Conservation (phyloP, 2,329 filamentous ascomycete genomes). For the Penicillium glabrum region DNA sequence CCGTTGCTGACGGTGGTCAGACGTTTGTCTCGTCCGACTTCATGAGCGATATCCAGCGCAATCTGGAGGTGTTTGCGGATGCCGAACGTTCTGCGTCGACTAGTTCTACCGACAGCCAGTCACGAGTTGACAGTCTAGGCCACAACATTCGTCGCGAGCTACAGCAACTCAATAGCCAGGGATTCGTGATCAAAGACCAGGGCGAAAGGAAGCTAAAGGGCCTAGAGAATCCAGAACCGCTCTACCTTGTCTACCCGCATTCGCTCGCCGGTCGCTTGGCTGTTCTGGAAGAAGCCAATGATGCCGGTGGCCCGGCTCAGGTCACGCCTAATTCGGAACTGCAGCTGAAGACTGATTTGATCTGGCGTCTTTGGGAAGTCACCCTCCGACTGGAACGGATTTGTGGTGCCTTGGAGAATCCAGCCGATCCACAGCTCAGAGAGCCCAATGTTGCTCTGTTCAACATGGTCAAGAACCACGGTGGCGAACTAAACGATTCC, state of each 20-base stretch:
- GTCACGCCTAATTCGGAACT: constrained; percentile 65
- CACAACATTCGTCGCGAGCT: constrained; percentile 82
- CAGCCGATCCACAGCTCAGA: constrained; percentile 63
- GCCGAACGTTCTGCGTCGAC: constrained; percentile 69
- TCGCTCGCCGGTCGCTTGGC: constrained; percentile 70
- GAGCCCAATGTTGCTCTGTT: constrained; percentile 81
- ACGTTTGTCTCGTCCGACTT: constrained; percentile 97
- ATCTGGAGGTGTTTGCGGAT: constrained; percentile 85
- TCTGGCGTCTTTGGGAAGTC: constrained; percentile 88
- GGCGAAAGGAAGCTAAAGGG: constrained; percentile 95
- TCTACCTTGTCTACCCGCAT: constrained; percentile 95
- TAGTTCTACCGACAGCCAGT: constrained; percentile 71
- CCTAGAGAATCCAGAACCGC: constrained; percentile 91
- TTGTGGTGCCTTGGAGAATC: constrained; percentile 81
- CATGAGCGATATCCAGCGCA: constrained; percentile 91
- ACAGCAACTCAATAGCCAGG: constrained; percentile 80
- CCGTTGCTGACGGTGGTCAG: constrained; percentile 92
- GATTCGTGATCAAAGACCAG: constrained; percentile 95
- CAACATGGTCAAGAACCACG: constrained; percentile 68
- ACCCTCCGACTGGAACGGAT: constrained; percentile 89
- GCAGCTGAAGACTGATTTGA: constrained; percentile 77
- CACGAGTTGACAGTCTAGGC: constrained; percentile 68
- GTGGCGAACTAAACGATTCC: constrained; percentile 82
- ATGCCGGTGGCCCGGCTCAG: constrained; percentile 48
- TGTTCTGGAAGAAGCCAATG: constrained; percentile 49